Conservation (phyloP, 176 grass and related monocot species). For the Leersia perrieri region DNA sequence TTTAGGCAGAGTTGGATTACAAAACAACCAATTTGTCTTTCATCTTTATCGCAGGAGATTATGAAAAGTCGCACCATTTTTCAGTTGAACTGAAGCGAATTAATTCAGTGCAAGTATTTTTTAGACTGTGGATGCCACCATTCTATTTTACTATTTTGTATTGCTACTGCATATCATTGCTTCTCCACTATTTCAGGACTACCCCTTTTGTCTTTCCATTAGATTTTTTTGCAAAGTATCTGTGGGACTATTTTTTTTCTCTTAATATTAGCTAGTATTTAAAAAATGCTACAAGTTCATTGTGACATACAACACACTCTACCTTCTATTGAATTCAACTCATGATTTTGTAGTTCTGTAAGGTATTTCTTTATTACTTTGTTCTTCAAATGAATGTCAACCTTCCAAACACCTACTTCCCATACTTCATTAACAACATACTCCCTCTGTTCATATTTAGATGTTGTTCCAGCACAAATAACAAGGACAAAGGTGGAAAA, state of each 20-base stretch:
- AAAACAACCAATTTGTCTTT: conserved; percentile 11
- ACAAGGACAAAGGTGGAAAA: too few relatives aligned
- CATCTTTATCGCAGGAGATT: conserved; percentile 30
- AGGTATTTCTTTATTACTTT: not conserved
- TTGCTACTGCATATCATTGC: conserved; percentile 8
- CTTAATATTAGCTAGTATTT: not conserved
- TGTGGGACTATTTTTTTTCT: not conserved
- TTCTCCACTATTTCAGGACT: not conserved
- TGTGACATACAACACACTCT: not conserved
- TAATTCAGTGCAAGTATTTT: conserved; percentile 45
- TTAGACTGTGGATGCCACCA: not conserved
- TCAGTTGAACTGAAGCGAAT: conserved; percentile 40
- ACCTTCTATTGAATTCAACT: not conserved
- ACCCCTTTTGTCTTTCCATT: not conserved
- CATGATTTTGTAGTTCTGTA: not conserved
- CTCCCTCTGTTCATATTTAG: too few relatives aligned
- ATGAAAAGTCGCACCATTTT: conserved; percentile 19
- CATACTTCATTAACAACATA: not conserved
- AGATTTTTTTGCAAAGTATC: not conserved
- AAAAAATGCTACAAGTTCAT: not conserved
- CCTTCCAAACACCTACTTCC: not conserved
- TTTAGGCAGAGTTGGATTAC: conserved; percentile 2
- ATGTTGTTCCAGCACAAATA: too few relatives aligned
- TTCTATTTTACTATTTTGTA: conserved; percentile 14
- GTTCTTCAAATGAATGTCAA: not conserved